Evolutionary conservation across 495 filamentous ascomycete genomes (phyloP).

Genomic region (Collariella sp.): DNA sequence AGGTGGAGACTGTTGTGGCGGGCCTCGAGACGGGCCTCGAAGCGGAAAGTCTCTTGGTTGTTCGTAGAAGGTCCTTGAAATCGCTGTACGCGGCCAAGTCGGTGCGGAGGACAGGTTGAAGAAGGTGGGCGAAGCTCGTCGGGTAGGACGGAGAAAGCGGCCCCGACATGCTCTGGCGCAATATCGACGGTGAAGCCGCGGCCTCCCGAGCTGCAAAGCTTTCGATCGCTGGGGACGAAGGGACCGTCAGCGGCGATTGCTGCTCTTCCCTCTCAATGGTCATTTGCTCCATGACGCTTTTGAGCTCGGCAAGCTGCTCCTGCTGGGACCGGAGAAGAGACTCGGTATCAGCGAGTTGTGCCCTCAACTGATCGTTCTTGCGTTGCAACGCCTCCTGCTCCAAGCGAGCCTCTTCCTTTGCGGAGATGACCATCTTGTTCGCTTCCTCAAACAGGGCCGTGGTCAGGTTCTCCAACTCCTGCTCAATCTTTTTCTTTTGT

Average conservation of each 20-base stretch:
- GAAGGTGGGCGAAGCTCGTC: conserved; percentile 71
- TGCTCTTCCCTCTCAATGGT: conserved; percentile 59
- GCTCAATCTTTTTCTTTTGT: conserved; percentile 58
- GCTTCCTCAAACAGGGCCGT: conserved; percentile 91
- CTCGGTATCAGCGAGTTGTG: conserved; percentile 52
- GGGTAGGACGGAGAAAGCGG: conserved; percentile 69
- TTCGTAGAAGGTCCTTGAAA: conserved; percentile 67
- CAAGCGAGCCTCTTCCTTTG: conserved; percentile 31
- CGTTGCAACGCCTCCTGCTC: conserved; percentile 31
- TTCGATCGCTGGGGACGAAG: conserved; percentile 52
- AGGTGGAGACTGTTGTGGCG: conserved; percentile 6
- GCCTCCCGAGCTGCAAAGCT: conserved; percentile 37
- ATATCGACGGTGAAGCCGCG: conserved; percentile 34
- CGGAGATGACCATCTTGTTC: conserved; percentile 85
- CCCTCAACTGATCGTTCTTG: conserved; percentile 43
- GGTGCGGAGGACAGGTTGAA: conserved; percentile 73
- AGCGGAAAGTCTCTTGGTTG: conserved; percentile 50
- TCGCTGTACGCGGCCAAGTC: conserved; percentile 77
- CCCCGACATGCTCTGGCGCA: conserved; percentile 40
- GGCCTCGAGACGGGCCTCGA: conserved; percentile 13
- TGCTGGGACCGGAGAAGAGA: conserved; percentile 79
- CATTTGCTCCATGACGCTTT: conserved; percentile 85
- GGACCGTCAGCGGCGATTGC: conserved; percentile 51
- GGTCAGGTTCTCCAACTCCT: conserved; percentile 83
- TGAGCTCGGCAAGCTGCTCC: conserved; percentile 86